Evolutionary conservation across 129 eudicot species (phyloP).

Genomic region (Chrysanthemum lavandulifolium): DNA sequence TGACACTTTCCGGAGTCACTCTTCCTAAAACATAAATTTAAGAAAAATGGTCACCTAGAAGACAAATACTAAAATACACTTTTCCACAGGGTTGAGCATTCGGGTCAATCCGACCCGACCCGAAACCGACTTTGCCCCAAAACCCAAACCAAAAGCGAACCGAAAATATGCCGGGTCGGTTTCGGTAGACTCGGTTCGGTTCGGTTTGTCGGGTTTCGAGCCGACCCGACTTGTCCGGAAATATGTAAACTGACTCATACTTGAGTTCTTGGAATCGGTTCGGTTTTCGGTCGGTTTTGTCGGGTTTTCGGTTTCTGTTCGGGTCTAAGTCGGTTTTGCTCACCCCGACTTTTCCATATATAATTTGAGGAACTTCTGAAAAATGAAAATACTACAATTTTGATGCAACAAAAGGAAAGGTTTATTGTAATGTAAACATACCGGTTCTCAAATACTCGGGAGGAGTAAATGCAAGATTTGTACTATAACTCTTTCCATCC

Average conservation of each 20-base stretch:
- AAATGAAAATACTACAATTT: background rate
- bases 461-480: slow-evolving; percentile 71
- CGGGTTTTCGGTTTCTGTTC: no score
- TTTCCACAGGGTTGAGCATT: background rate
- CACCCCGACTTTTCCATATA: background rate
- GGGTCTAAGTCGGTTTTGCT: no score
- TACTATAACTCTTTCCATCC: slow-evolving; percentile 71
- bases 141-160: no score
- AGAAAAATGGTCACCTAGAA: background rate
- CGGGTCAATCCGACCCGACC: no score
- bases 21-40: slow-evolving; percentile 36
- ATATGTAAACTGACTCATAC: no score
- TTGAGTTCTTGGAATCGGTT: no score
- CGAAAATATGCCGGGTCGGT: no score
- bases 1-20: slow-evolving; percentile 71
- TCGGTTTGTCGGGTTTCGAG: no score
- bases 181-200: no score
- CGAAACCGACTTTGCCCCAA: no score
- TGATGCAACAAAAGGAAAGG: background rate
- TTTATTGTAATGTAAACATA: slow-evolving; percentile 13
- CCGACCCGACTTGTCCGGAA: no score
- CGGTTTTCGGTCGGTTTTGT: no score
- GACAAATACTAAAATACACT: slow-evolving; percentile 9
- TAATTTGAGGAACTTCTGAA: background rate
- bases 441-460: slow-evolving; percentile 71